phyloP scores from a whole-genome alignment of 306 rosid species.

The Prunus mira region DNA sequence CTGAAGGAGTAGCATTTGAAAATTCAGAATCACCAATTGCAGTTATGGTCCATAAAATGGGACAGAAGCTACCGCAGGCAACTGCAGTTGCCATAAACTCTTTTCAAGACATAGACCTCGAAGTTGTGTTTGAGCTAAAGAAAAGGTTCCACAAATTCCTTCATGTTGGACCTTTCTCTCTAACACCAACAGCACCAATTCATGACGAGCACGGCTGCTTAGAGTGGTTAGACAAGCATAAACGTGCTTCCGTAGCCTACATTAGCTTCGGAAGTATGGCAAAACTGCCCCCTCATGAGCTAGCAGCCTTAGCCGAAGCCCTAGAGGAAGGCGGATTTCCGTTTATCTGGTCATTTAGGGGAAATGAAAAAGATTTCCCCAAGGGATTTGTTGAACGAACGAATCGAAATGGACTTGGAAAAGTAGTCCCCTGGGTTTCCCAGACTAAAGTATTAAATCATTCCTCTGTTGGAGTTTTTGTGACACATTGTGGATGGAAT shows the following conservation, averaged over 20 bases:
- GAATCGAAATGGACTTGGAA: conserved; percentile 27
- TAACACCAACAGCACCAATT: conserved; percentile 23
- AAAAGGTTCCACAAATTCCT: conserved; percentile 30
- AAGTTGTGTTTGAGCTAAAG: conserved; percentile 16
- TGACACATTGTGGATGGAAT: conserved; percentile 73
- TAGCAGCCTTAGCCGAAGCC: conserved; percentile 44
- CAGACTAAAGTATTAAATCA: conserved; percentile 47
- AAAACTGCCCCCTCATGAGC: conserved; percentile 46
- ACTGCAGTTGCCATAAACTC: conserved; percentile 60
- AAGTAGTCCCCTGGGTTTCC: conserved; percentile 66
- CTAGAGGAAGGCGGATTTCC: conserved; percentile 37
- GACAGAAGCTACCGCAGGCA: conserved; percentile 43
- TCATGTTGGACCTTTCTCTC: conserved; percentile 55
- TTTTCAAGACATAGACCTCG: conserved; percentile 34
- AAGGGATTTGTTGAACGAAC: conserved; percentile 33
- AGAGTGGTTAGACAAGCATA: conserved; percentile 48
- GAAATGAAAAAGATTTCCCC: conserved; percentile 27
- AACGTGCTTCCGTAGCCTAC: conserved; percentile 40
- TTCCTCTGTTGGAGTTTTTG: conserved; percentile 39
- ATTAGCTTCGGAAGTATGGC: conserved; percentile 50
- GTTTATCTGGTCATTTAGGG: conserved; percentile 69
- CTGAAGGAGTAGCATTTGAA: conserved; percentile 29
- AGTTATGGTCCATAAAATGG: conserved; percentile 49
- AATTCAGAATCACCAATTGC: conserved; percentile 32
- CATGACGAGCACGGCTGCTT: conserved; percentile 40